Percentiles rank a stretch among this genome's conserved stretches.
Evolutionary conservation across 2,329 filamentous ascomycete genomes (phyloP).

Genomic region (Colletotrichum melonis): DNA sequence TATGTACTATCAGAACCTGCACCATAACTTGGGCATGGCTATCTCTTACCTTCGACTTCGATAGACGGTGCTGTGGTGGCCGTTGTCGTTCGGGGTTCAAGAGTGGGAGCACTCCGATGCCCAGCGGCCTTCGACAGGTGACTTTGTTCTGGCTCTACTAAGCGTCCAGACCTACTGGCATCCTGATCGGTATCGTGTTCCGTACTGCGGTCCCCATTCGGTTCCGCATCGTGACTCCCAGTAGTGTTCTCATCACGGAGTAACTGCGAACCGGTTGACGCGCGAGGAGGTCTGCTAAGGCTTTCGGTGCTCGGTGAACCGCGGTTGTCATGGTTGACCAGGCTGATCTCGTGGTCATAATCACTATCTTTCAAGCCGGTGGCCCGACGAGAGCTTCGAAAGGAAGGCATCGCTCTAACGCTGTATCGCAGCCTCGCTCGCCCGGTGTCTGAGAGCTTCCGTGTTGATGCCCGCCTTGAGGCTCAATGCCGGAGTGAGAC

Average conservation of each 20-base stretch:
- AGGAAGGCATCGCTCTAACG: constrained; percentile 48
- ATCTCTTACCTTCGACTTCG: constrained; percentile 31
- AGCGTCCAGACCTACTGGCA: background rate
- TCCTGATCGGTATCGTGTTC: background rate
- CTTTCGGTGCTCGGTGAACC: constrained; percentile 24
- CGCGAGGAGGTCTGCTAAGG: constrained; percentile 7
- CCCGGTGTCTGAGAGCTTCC: background rate
- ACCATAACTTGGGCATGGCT: background rate
- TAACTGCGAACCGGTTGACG: constrained; percentile 26
- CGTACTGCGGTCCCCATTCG: background rate
- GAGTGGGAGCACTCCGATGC: background rate
- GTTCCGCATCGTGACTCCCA: background rate
- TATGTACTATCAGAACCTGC: background rate
- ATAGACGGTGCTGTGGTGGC: constrained; percentile 33
- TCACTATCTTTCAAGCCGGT: constrained; percentile 67
- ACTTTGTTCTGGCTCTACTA: background rate
- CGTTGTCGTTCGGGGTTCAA: background rate
- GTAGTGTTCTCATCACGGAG: constrained; percentile 22
- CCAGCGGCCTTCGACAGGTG: background rate
- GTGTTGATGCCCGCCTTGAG: background rate
- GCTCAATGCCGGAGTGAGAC: background rate
- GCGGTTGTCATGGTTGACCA: constrained; percentile 67
- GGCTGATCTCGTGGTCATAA: constrained; percentile 77
- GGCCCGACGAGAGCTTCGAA: constrained; percentile 65
- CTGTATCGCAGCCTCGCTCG: constrained; percentile 28